Evolutionary conservation across 345 rosid genomes (phyloP), one percentile per base, ranked within the genome.

Genomic region (Brassica juncea): DNA sequence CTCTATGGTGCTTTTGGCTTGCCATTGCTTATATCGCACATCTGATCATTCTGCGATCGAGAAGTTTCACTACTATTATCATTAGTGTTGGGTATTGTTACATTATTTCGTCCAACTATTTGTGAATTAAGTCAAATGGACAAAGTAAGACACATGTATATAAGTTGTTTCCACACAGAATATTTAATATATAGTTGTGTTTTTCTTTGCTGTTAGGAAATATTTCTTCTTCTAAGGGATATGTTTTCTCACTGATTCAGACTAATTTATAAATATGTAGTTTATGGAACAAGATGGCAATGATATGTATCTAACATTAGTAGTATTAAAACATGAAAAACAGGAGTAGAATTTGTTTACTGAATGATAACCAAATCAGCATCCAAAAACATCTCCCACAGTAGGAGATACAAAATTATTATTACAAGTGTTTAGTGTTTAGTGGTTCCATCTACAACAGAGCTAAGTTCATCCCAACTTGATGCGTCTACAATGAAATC

Each of bases 401-500:
- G 19, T 49, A 14, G 16, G 55, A 49, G 55, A 49, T 14, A 49
- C 1, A 49, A 54, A 54, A 4, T 39, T 39, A 7, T 54, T 74
- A 70, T 57, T 71, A 59, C 25, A 15, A 66, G 77, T 27, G 81
- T 44, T 81, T 76, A 66, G 77, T 27, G 81, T 44, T 81, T 76
- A 8, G 73, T 81, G 52, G 66, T 75, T 11, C 84, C 84, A 64
- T 88, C 88, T 7, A 89, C 88, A n/a, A 89, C 86, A 10, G 90
- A 83, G 59, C 87, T 82, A 25, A 91, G 86, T 81, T 89, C 97
- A 80, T 91, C 97, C 92, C 94, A 91, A 83, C 84, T 86, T 66
- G 85, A 86, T 11, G 73, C 28, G 34, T 87, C 77, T 34, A 52
- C 74, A 5, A 91, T 71, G 59, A 81, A 72, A 76, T 89, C 89